These are phyloP conservation scores for Tetrapisispora fleetii DNA, from an alignment of 805 yeast species.

Conservation along the genomic window DNA sequence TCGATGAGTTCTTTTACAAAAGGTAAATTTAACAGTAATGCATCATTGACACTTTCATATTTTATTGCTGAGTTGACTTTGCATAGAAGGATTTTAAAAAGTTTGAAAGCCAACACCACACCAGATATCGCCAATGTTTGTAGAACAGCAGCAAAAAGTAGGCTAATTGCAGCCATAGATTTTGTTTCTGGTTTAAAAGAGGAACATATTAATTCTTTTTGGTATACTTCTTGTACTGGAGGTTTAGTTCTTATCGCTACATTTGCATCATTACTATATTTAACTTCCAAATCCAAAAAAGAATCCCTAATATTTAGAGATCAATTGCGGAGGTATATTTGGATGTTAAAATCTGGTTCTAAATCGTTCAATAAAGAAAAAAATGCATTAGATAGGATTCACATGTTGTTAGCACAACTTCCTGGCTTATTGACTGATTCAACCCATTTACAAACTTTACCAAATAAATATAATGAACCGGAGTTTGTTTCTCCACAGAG, in stretches of 20 bases:
- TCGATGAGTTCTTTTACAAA: conserved; percentile 55
- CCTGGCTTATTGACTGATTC: conserved; percentile 47
- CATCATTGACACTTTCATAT: conserved; percentile 73
- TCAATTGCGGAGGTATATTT: conserved; percentile 64
- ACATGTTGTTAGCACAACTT: conserved; percentile 60
- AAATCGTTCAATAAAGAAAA: conserved; percentile 70
- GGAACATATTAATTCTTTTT: conserved; percentile 78
- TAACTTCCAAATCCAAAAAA: conserved; percentile 51
- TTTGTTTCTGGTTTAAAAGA: conserved; percentile 65
- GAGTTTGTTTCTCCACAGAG: conserved; percentile 16
- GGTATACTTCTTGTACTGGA: conserved; percentile 77
- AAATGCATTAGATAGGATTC: conserved; percentile 63
- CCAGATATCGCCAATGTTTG: conserved; percentile 56
- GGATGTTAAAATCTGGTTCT: conserved; percentile 64
- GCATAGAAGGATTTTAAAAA: conserved; percentile 65
- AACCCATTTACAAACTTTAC: not conserved
- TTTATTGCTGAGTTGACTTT: conserved; percentile 83
- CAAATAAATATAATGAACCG: conserved; percentile 9
- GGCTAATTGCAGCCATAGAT: conserved; percentile 74
- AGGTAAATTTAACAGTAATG: conserved; percentile 59
- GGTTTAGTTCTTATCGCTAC: conserved; percentile 78
- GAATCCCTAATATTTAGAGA: conserved; percentile 58
- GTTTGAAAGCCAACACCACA: conserved; percentile 38
- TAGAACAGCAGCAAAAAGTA: conserved; percentile 73
- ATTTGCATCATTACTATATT: conserved; percentile 72